phyloP scores from a whole-genome alignment of 345 rosid species.

The Dipteronia sinensis region DNA sequence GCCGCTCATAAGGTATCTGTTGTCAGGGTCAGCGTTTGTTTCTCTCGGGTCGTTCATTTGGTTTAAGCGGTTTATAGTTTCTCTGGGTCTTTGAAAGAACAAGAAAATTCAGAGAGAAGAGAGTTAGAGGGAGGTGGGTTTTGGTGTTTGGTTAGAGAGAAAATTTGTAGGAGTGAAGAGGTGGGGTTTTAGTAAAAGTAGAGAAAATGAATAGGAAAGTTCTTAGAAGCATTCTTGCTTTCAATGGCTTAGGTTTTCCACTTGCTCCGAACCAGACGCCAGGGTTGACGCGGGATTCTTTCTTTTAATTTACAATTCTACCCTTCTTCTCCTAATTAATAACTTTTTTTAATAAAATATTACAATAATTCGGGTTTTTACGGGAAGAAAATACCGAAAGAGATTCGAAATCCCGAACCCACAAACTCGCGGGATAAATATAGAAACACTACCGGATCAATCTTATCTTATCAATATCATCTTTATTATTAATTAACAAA shows the following conservation, averaged over 20 bases:
- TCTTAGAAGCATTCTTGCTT: conserved; percentile 34
- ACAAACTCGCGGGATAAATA: too few relatives aligned
- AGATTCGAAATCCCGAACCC: too few relatives aligned
- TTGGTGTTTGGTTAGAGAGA: not conserved
- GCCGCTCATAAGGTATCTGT: conserved; percentile 61
- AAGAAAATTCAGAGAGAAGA: not conserved
- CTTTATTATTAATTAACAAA: too few relatives aligned
- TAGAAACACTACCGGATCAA: too few relatives aligned
- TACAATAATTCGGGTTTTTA: too few relatives aligned
- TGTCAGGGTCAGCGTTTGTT: not conserved
- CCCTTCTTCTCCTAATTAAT: not conserved
- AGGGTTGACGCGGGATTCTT: conserved; percentile 36
- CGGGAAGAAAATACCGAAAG: fast-evolving
- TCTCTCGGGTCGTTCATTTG: not conserved
- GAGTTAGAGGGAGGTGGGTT: not conserved
- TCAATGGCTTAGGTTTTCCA: not conserved
- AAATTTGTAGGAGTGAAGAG: not conserved
- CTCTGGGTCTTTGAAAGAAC: not conserved
- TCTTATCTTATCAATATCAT: too few relatives aligned
- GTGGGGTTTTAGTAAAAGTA: not conserved
- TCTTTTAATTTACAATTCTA: not conserved
- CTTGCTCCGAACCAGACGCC: conserved; percentile 26
- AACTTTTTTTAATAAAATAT: too few relatives aligned
- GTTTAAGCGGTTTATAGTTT: too few relatives aligned
- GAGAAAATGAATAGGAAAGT: conserved; percentile 21